Conservation (phyloP, 257 asterid genomes). For the Sherardia arvensis region DNA sequence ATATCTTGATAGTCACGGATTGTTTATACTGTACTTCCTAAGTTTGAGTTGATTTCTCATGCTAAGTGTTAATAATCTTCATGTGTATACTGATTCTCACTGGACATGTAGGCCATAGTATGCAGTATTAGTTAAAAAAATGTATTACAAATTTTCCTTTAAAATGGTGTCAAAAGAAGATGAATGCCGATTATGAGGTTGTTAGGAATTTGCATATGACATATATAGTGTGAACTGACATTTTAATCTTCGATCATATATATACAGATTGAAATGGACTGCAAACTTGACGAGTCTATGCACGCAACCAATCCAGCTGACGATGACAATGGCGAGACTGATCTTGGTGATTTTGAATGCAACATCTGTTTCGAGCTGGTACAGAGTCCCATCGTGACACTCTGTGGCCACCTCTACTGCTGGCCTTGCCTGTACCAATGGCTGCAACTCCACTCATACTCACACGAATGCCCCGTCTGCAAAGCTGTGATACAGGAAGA, state of each 20-base stretch:
- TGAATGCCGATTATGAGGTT: no score
- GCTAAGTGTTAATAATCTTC: background rate
- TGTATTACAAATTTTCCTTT: no score
- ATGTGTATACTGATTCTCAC: slow-evolving; percentile 10
- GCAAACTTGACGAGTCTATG: slow-evolving; percentile 23
- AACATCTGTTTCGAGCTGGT: slow-evolving; percentile 88
- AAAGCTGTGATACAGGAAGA: slow-evolving; percentile 69
- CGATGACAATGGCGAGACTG: slow-evolving; percentile 35
- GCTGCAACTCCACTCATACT: slow-evolving; percentile 75
- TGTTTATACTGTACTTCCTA: background rate
- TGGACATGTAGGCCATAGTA: slow-evolving; percentile 20
- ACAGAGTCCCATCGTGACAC: slow-evolving; percentile 80
- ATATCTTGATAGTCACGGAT: background rate
- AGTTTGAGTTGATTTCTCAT: background rate
- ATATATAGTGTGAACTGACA: background rate
- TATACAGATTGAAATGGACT: slow-evolving; percentile 40
- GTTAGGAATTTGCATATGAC: no score
- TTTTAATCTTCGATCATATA: background rate
- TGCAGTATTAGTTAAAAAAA: no score
- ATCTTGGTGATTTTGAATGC: slow-evolving; percentile 70
- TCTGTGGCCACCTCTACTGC: slow-evolving; percentile 94
- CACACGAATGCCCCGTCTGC: slow-evolving; percentile 86
- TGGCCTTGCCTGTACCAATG: slow-evolving; percentile 94
- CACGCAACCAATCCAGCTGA: slow-evolving; percentile 24
- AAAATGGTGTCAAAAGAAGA: background rate